phyloP scores from a whole-genome alignment of 345 rosid species.

The Corchorus olitorius region DNA sequence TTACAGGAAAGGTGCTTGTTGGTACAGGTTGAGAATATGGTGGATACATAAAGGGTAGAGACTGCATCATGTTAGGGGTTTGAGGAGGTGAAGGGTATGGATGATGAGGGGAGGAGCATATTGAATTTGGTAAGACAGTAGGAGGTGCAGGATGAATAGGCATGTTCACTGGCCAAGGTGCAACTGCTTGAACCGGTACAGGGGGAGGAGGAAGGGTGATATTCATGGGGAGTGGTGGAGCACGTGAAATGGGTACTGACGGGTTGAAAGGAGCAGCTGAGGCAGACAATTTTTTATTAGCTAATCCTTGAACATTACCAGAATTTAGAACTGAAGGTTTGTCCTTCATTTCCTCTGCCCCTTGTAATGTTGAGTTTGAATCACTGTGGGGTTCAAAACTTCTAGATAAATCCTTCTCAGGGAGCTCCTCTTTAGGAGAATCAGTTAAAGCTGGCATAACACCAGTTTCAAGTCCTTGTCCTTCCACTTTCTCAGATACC shows the following conservation, averaged over 20 bases:
- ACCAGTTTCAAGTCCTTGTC: slow-evolving; percentile 35
- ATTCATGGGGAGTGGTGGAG: slow-evolving; percentile 61
- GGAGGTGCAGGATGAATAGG: slow-evolving; percentile 74
- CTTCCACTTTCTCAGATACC: slow-evolving; percentile 32
- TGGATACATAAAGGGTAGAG: slow-evolving; percentile 83
- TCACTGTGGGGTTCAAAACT: slow-evolving; percentile 37
- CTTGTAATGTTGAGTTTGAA: slow-evolving; percentile 30
- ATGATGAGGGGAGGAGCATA: slow-evolving; percentile 60
- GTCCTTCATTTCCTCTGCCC: slow-evolving; percentile 63
- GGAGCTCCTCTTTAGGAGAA: slow-evolving; percentile 39
- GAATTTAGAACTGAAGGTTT: slow-evolving; percentile 43
- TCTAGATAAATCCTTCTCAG: slow-evolving; percentile 36
- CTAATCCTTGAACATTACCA: slow-evolving; percentile 48
- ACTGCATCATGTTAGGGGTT: slow-evolving; percentile 86
- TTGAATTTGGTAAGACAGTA: slow-evolving; percentile 50
- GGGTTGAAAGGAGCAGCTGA: slow-evolving; percentile 98
- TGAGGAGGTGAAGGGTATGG: slow-evolving; percentile 84
- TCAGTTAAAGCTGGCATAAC: slow-evolving; percentile 41
- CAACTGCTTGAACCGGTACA: slow-evolving; percentile 55
- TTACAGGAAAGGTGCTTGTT: slow-evolving; percentile 71
- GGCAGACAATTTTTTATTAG: slow-evolving; percentile 85
- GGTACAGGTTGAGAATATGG: slow-evolving; percentile 68
- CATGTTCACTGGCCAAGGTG: slow-evolving; percentile 87
- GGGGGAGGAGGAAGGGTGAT: slow-evolving; percentile 58
- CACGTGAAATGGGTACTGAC: slow-evolving; percentile 58